Base-by-base conservation (phyloP, 768 basidiomycete genomes). In the Galerina marginata region DNA sequence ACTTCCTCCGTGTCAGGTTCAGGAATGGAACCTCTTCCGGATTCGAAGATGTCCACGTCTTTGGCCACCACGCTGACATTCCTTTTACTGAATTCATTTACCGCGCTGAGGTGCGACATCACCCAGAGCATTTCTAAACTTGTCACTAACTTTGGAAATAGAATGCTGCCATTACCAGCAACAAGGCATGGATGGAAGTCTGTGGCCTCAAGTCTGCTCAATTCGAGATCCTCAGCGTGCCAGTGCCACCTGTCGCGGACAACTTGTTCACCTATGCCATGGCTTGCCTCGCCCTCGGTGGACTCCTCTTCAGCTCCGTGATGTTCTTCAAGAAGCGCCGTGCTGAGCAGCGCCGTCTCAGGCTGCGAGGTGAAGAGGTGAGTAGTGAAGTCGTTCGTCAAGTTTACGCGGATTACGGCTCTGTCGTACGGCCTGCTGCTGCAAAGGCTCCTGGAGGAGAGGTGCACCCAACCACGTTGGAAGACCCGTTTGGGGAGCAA, bases 61-160 rank as follows among this genome's bases (percentile, higher is more conserved):
- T 92, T 72, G 89, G 87, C 60, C 86, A 89, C 78, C 79, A 83
- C 59, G 78, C 85, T 57, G 92, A 93, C 69, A 89, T 93, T 67
- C 88, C 91, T 50, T 80, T 93, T 68, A 92, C 91, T 12, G 90
- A 92, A 71, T 93, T 93, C 80, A 89, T 92, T 72, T 91, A 92
- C 81, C 84, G 88, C 57, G 81, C 88, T 56, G 88, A 92, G 84
- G 91, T 90, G 70, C 15, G 77, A 72, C 16, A 47, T 38, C 51
- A 49, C 29, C 29, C 54, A 6, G 54, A 53, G 9, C 5, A 43
- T 26, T 47, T 37, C 40, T 26, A 51, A 48, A 29, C 39, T 56
- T 26, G 45, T 12, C 10, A 43, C 42, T 16, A 25, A 58, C 37
- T 16, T 51, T 29, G 20, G 2, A 9, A 3, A 5, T 38, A 85